Percentiles rank a stretch among this genome's conserved stretches.
Conservation (phyloP, 164 flowering plant species). For the Kalanchoe fedtschenkoi region DNA sequence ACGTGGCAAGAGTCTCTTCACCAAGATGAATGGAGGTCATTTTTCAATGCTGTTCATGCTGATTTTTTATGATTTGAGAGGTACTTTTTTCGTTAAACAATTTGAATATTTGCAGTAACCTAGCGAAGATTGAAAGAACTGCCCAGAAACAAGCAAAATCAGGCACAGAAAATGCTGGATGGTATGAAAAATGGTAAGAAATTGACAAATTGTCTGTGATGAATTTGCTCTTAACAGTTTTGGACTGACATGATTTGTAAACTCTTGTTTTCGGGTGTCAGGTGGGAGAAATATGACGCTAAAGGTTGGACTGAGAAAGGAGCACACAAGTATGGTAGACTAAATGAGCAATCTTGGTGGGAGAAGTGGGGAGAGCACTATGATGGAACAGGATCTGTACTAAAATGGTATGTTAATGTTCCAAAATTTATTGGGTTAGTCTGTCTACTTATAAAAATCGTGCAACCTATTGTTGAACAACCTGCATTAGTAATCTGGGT, state of each 20-base stretch:
- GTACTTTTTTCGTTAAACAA: not conserved
- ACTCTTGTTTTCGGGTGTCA: constrained; percentile 12
- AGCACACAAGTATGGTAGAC: constrained; percentile 88
- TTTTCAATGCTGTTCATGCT: not conserved
- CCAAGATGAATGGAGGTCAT: constrained; percentile 96
- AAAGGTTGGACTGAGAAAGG: constrained; percentile 98
- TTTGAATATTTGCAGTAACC: constrained; percentile 37
- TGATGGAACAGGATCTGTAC: constrained; percentile 93
- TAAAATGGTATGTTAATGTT: constrained; percentile 58
- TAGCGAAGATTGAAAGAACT: constrained; percentile 91
- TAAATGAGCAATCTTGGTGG: constrained; percentile 99
- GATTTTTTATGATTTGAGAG: not conserved
- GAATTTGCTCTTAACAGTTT: not conserved
- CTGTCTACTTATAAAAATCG: not conserved
- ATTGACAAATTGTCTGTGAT: not conserved
- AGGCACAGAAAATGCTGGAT: constrained; percentile 91
- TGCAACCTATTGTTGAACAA: not conserved
- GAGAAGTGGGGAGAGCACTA: constrained; percentile 98
- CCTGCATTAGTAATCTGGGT: not conserved
- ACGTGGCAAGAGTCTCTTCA: constrained; percentile 96
- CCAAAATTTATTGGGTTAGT: not conserved
- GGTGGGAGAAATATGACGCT: constrained; percentile 99
- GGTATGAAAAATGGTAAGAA: constrained; percentile 93
- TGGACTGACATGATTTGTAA: too few species aligned
- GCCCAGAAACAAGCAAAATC: constrained; percentile 98